Percentiles rank a stretch among this genome's conserved stretches.
These are phyloP conservation scores for Ceratocystis ficicola DNA, from an alignment of 2,329 filamentous ascomycete genomes.

Conservation along the genomic window DNA sequence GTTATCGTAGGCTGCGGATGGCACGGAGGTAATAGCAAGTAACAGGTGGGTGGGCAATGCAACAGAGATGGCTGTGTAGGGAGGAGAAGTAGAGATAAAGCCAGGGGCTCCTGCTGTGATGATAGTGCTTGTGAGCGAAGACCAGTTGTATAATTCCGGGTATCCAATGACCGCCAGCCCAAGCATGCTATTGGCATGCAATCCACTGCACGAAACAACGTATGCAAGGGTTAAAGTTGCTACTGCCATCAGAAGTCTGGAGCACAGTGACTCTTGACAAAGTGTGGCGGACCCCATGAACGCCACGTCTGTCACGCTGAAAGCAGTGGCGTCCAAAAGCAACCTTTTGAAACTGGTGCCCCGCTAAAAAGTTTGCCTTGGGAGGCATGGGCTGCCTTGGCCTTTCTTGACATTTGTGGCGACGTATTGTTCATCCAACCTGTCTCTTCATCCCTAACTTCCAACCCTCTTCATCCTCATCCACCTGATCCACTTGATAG, in stretches of 20 bases:
- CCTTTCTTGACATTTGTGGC: background rate
- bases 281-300: background rate
- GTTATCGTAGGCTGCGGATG: background rate
- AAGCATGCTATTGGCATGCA: background rate
- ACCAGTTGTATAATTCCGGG: background rate
- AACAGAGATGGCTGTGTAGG: background rate
- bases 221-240: background rate
- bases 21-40: background rate
- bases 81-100: background rate
- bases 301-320: background rate
- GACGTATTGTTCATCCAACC: background rate
- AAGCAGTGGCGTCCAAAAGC: background rate
- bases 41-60: background rate
- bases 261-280: background rate
- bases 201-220: background rate
- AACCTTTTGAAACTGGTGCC: background rate
- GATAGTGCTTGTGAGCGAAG: background rate
- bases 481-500: background rate
- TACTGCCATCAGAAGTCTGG: no score
- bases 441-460: background rate
- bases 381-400: background rate
- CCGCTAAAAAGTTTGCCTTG: constrained; percentile 9
- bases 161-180: background rate
- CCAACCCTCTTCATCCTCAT: background rate
- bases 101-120: background rate